Evolutionary conservation across 129 eudicot species (phyloP), one percentile per base, ranked within the genome.

Genomic region (Centaurea solstitialis): DNA sequence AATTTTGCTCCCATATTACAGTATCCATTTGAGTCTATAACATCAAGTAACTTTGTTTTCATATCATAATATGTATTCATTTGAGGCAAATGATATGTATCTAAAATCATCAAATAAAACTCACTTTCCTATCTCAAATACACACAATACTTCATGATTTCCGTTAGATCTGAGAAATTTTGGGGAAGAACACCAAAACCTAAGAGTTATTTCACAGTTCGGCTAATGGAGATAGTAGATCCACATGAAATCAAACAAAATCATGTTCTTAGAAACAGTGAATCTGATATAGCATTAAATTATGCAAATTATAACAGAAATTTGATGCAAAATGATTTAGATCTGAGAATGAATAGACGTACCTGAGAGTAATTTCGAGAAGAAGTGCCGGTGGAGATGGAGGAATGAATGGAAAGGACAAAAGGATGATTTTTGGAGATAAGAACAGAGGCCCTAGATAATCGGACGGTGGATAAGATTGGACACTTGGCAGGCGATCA

Each of bases 371-470:
- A 28, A 62, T 24, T 40, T 77, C 1, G 61, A 61, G 78, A 72
- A 23, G 71, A 5, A 21, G 18, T 17, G 73, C 28, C 9, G 86
- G 9, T 59, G 68, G 30, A 26, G 30, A 21, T n/a, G 41, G 62
- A 64, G 30, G 78, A 71, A 62, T 9, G 41, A 62, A 76, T 71
- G 68, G 4, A 83, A 9, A 65, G 33, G 20, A 71, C 40, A 65
- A 26, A 26, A 0, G 30, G 30, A 77, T 4, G 67, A 70, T 59
- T 1, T 1, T 71, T 70, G 82, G 43, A 74, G 86, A 83, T 83
- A 71, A 77, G 86, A 83, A 83, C 82, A 83, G 68, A 83, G 68
- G 64, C 35, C 72, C 71, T 75, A 39, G 66, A 76, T 22, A 66
- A 68, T 20, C 12, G 81, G 75, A 73, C 68, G 74, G 82, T 72